Percentiles rank a stretch among this genome's conserved stretches.
These are phyloP conservation scores for Taphrina deformans DNA, from an alignment of 1,139 yeast species.

Conservation along the genomic window DNA sequence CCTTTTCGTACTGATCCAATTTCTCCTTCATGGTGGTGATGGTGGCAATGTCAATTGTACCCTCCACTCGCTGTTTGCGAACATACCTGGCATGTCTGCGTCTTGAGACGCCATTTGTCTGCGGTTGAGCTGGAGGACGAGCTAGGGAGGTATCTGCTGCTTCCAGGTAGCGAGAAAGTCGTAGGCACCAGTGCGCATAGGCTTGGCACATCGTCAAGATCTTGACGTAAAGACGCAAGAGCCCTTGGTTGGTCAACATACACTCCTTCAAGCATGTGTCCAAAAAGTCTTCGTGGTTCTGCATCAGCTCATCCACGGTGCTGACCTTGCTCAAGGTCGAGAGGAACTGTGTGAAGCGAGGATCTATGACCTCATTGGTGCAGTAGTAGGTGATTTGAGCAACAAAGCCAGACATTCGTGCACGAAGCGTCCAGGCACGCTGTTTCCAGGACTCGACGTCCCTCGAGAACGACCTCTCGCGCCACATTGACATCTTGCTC, in stretches of 20 bases:
- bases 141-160: conserved; percentile 55
- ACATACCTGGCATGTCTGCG: conserved; percentile 56
- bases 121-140: conserved; percentile 51
- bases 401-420: conserved; percentile 62
- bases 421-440: conserved; percentile 59
- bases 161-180: conserved; percentile 59
- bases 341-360: conserved; percentile 54
- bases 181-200: conserved; percentile 57
- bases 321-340: conserved; percentile 42
- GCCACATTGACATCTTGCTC: conserved; percentile 69
- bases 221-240: conserved; percentile 52
- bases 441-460: conserved; percentile 59
- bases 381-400: conserved; percentile 60
- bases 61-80: not conserved
- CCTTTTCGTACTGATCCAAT: conserved; percentile 55
- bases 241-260: conserved; percentile 61
- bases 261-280: conserved; percentile 69
- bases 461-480: conserved; percentile 49
- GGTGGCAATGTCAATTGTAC: conserved; percentile 48
- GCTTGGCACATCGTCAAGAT: conserved; percentile 49
- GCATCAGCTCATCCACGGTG: conserved; percentile 58
- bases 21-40: conserved; percentile 53
- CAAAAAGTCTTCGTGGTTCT: conserved; percentile 58
- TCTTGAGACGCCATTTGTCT: conserved; percentile 57
- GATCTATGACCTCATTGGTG: conserved; percentile 61